Conservation (phyloP, 257 asterid species). For the Solanum clarkiae region DNA sequence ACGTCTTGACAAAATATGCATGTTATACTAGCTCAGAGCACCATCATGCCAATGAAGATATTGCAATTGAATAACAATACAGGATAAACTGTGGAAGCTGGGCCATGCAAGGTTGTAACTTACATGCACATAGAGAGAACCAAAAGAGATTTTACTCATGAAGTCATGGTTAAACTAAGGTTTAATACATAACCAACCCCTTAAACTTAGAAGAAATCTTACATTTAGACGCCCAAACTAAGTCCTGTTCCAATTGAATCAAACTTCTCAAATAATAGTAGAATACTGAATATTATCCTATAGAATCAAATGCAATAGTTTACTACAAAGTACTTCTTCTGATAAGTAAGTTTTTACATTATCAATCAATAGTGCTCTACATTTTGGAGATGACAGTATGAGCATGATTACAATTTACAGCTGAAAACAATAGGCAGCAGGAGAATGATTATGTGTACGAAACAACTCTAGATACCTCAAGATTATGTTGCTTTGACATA, state of each 20-base stretch:
- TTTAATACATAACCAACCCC: background rate
- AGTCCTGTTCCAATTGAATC: background rate
- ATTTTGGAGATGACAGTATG: background rate
- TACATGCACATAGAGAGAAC: background rate
- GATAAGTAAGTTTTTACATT: background rate
- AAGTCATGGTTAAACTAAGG: background rate
- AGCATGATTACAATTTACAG: background rate
- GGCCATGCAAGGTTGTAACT: background rate
- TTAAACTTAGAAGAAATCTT: background rate
- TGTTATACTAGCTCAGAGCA: background rate
- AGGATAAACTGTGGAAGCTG: background rate
- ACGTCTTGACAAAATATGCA: background rate
- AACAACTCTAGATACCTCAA: background rate
- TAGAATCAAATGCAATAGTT: background rate
- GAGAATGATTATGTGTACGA: background rate
- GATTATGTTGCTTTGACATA: background rate
- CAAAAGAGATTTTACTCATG: background rate
- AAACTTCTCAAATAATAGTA: background rate
- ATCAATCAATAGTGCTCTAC: background rate
- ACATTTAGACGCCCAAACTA: background rate
- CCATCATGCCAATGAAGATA: background rate
- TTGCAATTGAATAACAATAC: background rate
- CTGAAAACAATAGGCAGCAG: background rate
- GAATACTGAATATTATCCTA: background rate
- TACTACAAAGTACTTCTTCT: background rate